phyloP scores from a whole-genome alignment of 2,329 filamentous ascomycete genomes.

The Canariomyces notabilis region DNA sequence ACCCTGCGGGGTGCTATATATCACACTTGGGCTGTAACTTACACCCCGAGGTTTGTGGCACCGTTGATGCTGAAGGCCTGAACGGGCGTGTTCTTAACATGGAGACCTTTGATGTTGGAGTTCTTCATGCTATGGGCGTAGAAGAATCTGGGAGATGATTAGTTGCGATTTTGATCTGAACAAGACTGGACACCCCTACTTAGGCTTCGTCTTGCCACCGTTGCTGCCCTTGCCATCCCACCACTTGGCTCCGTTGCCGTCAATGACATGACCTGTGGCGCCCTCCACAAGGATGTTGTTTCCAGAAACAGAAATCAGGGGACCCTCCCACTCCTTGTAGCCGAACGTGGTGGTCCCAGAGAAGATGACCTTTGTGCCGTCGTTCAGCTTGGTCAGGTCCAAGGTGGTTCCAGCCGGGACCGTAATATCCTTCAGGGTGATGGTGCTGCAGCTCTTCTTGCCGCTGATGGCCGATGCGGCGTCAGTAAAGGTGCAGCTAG shows the following conservation, averaged over 20 bases:
- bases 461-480: conserved; percentile 42
- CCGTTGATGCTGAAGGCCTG: conserved; percentile 46
- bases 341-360: conserved; percentile 62
- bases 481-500: conserved; percentile 50
- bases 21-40: too few relatives aligned
- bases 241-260: conserved; percentile 53
- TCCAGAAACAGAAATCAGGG: conserved; percentile 58
- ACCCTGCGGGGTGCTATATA: too few relatives aligned
- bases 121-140: conserved; percentile 44
- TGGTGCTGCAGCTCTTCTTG: conserved; percentile 48
- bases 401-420: conserved; percentile 56
- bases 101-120: conserved; percentile 45
- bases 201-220: conserved; percentile 56
- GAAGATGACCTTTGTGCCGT: conserved; percentile 55
- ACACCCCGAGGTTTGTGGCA: conserved; percentile 34
- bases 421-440: conserved; percentile 47
- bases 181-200: conserved; percentile 33
- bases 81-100: conserved; percentile 51
- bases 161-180: too few relatives aligned
- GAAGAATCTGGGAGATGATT: conserved; percentile 40
- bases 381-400: conserved; percentile 49
- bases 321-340: conserved; percentile 61
- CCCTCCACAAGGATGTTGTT: conserved; percentile 49
- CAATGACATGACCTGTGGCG: conserved; percentile 46
- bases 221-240: conserved; percentile 59